These are phyloP conservation scores for Cryphonectria nitschkei DNA, from an alignment of 2,329 filamentous ascomycete species.

Conservation along the genomic window DNA sequence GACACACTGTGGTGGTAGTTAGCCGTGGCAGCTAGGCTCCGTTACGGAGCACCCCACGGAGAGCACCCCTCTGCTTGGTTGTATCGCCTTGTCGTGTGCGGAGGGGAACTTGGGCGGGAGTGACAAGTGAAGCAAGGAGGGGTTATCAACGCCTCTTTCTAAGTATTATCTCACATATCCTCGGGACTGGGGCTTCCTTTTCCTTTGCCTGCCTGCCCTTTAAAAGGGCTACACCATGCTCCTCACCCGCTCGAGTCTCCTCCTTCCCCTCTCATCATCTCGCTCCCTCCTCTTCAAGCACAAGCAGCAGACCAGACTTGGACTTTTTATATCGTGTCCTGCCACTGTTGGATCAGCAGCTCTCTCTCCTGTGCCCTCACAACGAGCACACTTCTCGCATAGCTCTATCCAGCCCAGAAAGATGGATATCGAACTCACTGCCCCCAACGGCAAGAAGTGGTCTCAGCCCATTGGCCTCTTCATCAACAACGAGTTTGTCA, in stretches of 20 bases:
- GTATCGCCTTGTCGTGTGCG: background rate
- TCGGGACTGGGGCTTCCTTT: constrained; percentile 1
- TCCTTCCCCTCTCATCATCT: constrained; percentile 8
- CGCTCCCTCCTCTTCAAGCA: background rate
- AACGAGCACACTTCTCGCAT: constrained; percentile 9
- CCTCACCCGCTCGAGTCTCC: background rate
- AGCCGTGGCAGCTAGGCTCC: background rate
- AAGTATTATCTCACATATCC: background rate
- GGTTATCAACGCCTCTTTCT: background rate
- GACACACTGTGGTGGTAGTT: background rate
- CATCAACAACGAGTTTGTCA: constrained; percentile 81
- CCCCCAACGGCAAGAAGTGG: constrained; percentile 76
- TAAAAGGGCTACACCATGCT: background rate
- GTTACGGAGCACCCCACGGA: background rate
- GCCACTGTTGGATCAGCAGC: background rate
- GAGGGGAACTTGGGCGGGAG: background rate
- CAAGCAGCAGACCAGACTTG: constrained; percentile 1
- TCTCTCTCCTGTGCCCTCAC: constrained; percentile 5
- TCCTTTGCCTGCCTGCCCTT: background rate
- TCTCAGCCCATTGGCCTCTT: constrained; percentile 76
- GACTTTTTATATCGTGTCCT: background rate
- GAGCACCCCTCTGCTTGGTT: background rate
- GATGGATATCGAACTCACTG: constrained; percentile 63
- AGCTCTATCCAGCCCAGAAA: constrained; percentile 19
- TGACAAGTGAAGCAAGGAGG: background rate